Base-by-base conservation (phyloP, 495 filamentous ascomycete species). In the Penicillium desertorum region DNA sequence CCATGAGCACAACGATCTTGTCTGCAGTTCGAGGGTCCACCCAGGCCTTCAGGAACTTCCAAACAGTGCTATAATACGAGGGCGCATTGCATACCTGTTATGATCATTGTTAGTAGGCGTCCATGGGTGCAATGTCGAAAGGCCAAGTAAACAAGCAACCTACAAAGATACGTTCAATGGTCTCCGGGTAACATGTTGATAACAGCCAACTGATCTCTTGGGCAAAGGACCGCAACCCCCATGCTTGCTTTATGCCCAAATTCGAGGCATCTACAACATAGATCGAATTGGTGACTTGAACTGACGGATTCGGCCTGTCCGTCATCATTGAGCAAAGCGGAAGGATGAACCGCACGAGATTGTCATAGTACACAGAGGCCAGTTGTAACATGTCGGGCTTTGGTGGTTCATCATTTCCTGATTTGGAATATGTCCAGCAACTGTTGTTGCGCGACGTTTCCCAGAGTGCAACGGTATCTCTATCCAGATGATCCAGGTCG, bases 111-210 rank as follows among this genome's bases (percentile, higher is more conserved):
- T 12, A 43, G 41, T 5, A 43, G 9, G 17, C n/a, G 9, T 43
- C n/a, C 17, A 43, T 9, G 14, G 14, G 16, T n/a, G 34, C 16
- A 37, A n/a, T 16, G 0, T 14, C 12, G 16, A 16, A 4, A 37
- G 34, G 34, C 34, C 19, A 43, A 19, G 1, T 12, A 14, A 22
- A 12, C 3, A 9, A 19, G 17, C 9, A 43, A 62, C 69, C 20
- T 43, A 74, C 71, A 61, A 62, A 69, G 34, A 71, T 54, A 19
- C 49, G 43, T 32, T 65, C 39, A 23, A 74, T 66, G 1, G 62
- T 71, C 23, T 74, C 67, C 0, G 71, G 69, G 53, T 68, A 74
- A 44, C 69, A 71, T 6, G 69, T 71, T 27, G 67, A 54, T 16
- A 71, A 43, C 1, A 72, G 25, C 62, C 60, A 61, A 41, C 63